Conservation (phyloP, 2,329 filamentous ascomycete species). For the Colletotrichum truncatum region DNA sequence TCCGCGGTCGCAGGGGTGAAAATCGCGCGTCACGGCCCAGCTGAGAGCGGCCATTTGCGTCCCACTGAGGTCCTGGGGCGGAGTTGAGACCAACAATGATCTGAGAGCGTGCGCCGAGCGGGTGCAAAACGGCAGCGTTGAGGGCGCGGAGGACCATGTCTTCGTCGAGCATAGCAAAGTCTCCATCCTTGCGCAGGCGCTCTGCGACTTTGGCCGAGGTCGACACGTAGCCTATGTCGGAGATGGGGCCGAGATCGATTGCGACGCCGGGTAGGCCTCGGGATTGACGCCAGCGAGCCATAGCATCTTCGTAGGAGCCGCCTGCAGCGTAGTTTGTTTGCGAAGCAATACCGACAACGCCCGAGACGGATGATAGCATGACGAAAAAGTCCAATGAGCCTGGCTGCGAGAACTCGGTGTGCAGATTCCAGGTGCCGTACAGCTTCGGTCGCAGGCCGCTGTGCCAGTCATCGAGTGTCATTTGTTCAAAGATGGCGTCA, state of each 20-base stretch:
- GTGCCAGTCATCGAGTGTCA: slow-evolving; percentile 45
- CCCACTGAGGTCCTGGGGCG: too few relatives aligned
- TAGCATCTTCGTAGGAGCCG: slow-evolving; percentile 51
- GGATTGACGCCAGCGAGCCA: slow-evolving; percentile 48
- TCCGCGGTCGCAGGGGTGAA: too few relatives aligned
- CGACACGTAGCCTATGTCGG: slow-evolving; percentile 47
- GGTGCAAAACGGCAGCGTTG: too few relatives aligned
- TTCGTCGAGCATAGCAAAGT: background rate
- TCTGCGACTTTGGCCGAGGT: background rate
- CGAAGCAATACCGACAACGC: slow-evolving; percentile 36
- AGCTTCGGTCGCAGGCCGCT: slow-evolving; percentile 42
- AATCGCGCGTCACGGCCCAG: too few relatives aligned
- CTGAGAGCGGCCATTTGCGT: too few relatives aligned
- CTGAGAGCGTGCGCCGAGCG: too few relatives aligned
- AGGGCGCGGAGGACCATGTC: too few relatives aligned
- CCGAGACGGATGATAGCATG: slow-evolving; percentile 40
- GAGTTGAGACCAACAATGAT: too few relatives aligned
- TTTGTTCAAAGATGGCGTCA: slow-evolving; percentile 42
- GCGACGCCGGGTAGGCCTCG: slow-evolving; percentile 52
- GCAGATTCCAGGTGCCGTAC: slow-evolving; percentile 38
- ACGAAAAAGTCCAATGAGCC: slow-evolving; percentile 46
- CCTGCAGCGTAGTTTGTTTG: slow-evolving; percentile 56
- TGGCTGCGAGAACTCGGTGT: slow-evolving; percentile 39
- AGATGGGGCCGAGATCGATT: slow-evolving; percentile 62
- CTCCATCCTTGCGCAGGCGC: background rate